Base-by-base conservation (phyloP, 208 protist genomes). In the Crithidia mellificae region DNA sequence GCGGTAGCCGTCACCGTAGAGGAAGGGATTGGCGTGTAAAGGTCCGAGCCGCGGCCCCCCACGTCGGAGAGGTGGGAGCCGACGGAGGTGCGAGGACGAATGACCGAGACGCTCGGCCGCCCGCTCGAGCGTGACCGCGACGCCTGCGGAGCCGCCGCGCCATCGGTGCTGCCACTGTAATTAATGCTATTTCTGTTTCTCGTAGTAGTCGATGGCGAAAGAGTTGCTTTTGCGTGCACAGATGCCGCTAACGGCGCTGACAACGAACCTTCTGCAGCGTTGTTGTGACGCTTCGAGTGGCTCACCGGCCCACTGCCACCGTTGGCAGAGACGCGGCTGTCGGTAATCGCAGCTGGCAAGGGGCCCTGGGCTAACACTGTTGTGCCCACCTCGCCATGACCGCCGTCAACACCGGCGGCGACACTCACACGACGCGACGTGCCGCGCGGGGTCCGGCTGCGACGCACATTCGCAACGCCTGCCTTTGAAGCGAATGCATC, bases 11-110 rank as follows among this genome's bases (percentile, higher is more conserved):
- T n/a, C 41, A 22, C 25, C 4, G 19, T 25, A 19, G 56, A 39
- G 4, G 56, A 63, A 8, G 27, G 43, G 8, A 38, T 63, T 2
- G 56, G 56, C 41, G 38, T 51, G 43, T 63, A 51, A 8, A 51
- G 56, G 7, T 34, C 56, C 0, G 41, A 63, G 27, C 22, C 39
- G 41, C 56, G 24, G 4, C 34, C 27, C 6, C 34, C 27, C 6
- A 30, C 38, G 19, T 51, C 56, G 27, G 41, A 38, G 25, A 51
- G 39, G 43, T 51, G 41, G 6, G 27, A 34, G 41, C 56, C 56
- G 56, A 63, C 25, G 6, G 56, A 63, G 17, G 56, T 63, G 56
- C 56, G 56, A 3, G 43, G 56, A 20, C 56, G 56, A 38, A 63
- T 38, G 25, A 15, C 41, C 1, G 56, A 63, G 25, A 63, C 27